Evolutionary conservation across 495 filamentous ascomycete species (phyloP), one percentile per base, ranked within the genome.

Genomic region (Halenospora varia): DNA sequence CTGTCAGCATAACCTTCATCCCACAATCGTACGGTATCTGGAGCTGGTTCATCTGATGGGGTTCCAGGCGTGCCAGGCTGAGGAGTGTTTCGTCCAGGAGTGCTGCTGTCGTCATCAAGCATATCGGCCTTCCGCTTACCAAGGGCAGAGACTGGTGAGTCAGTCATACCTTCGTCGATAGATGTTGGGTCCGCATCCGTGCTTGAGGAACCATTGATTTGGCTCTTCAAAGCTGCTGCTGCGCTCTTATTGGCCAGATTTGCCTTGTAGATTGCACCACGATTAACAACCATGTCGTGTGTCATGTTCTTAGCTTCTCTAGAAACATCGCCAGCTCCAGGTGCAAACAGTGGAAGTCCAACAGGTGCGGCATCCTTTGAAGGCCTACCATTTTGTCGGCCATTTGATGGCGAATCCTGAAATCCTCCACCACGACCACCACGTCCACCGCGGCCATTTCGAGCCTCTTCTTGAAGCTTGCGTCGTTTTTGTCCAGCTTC

Each of bases 171-270:
- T 44, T 64, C 53, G n/a, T 68, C 55, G 24, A 64, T 51, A n/a
- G 52, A 17, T 9, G 11, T 17, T 17, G 42, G 4, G 6, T 3
- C 41, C 24, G 25, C 57, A 3, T 62, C 48, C 11, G 61, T 20
- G 11, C 24, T 46, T 10, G 8, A 6, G 6, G 47, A 70, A 39
- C 82, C 78, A 22, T 68, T 68, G 61, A 89, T 80, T 64, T 89
- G 86, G 61, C 82, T 88, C 75, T 95, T 97, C 53, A 99, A 74
- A 25, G 87, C 86, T 46, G 90, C 90, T 24, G 94, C 94, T 44
- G 94, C 94, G 68, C 90, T 96, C 75, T 94, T 95, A 73, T 98
- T 98, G 57, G 91, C 89, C 57, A 84, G 74, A 63, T 94, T 96
- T 22, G 88, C 87, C 62, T 87, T 83, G 57, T 86, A 82, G 25